phyloP scores from a whole-genome alignment of 1,284 basidiomycete species.

The Cryptococcus sp. region DNA sequence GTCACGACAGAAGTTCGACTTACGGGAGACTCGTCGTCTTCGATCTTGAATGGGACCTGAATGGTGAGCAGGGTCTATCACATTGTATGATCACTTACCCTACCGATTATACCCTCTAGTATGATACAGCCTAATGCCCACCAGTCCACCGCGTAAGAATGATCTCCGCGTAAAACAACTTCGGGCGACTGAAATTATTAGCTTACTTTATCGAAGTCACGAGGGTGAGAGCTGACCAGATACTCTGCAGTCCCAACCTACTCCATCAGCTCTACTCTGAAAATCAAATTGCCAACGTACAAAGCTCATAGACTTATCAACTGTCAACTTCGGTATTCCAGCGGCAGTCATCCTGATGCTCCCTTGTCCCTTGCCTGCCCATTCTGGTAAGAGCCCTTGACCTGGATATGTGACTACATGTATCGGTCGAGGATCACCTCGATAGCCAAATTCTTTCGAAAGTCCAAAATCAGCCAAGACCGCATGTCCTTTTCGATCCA shows the following conservation, averaged over 20 bases:
- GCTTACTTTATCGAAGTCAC: background rate
- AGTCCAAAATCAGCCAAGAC: slow-evolving; percentile 91
- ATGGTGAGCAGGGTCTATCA: background rate
- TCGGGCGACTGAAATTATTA: slow-evolving; percentile 60
- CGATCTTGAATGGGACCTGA: slow-evolving; percentile 68
- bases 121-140: slow-evolving; percentile 98
- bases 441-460: slow-evolving; percentile 36
- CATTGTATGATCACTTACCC: slow-evolving; percentile 18
- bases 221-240: slow-evolving; percentile 52
- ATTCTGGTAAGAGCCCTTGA: slow-evolving; percentile 16
- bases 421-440: slow-evolving; percentile 36
- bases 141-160: slow-evolving; percentile 95
- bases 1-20: background rate
- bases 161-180: slow-evolving; percentile 83
- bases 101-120: slow-evolving; percentile 68
- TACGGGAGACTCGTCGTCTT: slow-evolving; percentile 24
- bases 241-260: slow-evolving; percentile 75
- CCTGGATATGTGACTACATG: slow-evolving; percentile 22
- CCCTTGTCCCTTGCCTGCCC: slow-evolving; percentile 29
- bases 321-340: slow-evolving; percentile 13
- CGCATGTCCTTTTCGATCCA: slow-evolving; percentile 87
- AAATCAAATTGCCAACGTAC: slow-evolving; percentile 6
- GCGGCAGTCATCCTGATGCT: slow-evolving; percentile 13
- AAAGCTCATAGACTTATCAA: slow-evolving; percentile 29
- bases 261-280: background rate